Evolutionary conservation across 2,329 filamentous ascomycete genomes (phyloP), one percentile per base, ranked within the genome.

Genomic region (Fusarium zealandicum): DNA sequence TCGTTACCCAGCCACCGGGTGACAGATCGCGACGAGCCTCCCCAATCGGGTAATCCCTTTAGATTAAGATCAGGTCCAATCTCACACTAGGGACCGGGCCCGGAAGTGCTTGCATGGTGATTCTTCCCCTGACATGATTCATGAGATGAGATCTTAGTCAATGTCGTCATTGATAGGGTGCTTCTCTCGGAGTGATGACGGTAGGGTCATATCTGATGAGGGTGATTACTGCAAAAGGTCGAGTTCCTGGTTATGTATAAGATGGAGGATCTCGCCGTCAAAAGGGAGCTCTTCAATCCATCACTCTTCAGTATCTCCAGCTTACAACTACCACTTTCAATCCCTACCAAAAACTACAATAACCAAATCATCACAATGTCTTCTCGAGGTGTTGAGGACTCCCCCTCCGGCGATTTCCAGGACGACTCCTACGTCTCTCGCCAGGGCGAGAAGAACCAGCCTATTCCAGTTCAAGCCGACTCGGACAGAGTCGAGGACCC

Each of bases 111-210:
- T 47, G 59, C 54, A 51, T 41, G 31, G 13, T 18, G 31, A 22
- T 8, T 53, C 12, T 32, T 36, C 45, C 39, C 51, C 6, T 30
- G 38, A 64, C 54, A 62, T 66, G 63, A 64, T 56, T 66, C 57
- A 59, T 63, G 42, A 31, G 53, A 30, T 36, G 13, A 49, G 28
- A 22, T 39, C 39, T 54, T 33, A 40, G 32, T 52, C 37, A 46
- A 66, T 66, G 63, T 64, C 63, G 63, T 66, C 63, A 66, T 66
- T 55, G 52, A 62, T 40, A 60, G 44, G 39, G 46, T 37, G 10
- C 22, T 27, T 51, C 25, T 17, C 32, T 39, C 36, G 8, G 39
- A 42, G 47, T 25, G 31, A 63, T 63, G 61, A 62, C 51, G 54
- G 46, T 36, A 39, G 20, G n/a, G 14, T 11, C 18, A 10, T 14